A percentile compares a stretch with the other conserved stretches of the same genome.
Evolutionary conservation across 441 rosid genomes (phyloP).

Genomic region (Sinapis alba): DNA sequence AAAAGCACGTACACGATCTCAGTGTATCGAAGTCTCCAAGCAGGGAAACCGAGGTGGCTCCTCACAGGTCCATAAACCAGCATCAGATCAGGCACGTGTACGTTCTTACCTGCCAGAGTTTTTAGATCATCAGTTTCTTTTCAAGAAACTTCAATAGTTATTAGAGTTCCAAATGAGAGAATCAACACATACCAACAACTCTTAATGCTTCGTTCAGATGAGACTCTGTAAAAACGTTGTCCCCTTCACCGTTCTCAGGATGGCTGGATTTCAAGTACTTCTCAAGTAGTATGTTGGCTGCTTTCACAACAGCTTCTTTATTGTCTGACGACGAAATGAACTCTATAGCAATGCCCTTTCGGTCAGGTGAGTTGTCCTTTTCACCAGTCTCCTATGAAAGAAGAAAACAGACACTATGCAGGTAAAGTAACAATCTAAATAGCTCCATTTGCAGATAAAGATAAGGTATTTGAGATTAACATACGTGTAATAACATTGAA

Average conservation of each 20-base stretch:
- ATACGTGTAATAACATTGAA: conserved; percentile 32
- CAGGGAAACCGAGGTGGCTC: conserved; percentile 90
- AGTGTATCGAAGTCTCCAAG: conserved; percentile 87
- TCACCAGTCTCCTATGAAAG: conserved; percentile 50
- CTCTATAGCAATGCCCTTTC: conserved; percentile 54
- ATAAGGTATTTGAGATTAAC: background rate
- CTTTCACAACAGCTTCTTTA: conserved; percentile 83
- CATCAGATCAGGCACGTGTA: conserved; percentile 77
- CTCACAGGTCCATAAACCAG: conserved; percentile 86
- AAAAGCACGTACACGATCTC: conserved; percentile 74
- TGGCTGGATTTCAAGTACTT: conserved; percentile 47
- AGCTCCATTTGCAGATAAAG: conserved; percentile 18
- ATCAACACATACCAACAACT: conserved; percentile 62
- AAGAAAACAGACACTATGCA: conserved; percentile 10
- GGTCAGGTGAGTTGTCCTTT: conserved; percentile 33
- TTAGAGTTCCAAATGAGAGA: conserved; percentile 10
- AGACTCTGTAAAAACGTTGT: conserved; percentile 64
- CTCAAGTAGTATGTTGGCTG: conserved; percentile 71
- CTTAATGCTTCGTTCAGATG: conserved; percentile 63
- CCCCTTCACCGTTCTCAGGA: conserved; percentile 43
- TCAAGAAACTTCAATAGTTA: conserved; percentile 4
- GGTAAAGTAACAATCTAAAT: background rate
- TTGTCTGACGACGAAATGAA: conserved; percentile 75
- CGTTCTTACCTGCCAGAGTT: conserved; percentile 58
- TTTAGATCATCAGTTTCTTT: conserved; percentile 25